Evolutionary conservation across 1,284 basidiomycete genomes (phyloP), one percentile per base, ranked within the genome.

Genomic region (Fistulina hepatica): DNA sequence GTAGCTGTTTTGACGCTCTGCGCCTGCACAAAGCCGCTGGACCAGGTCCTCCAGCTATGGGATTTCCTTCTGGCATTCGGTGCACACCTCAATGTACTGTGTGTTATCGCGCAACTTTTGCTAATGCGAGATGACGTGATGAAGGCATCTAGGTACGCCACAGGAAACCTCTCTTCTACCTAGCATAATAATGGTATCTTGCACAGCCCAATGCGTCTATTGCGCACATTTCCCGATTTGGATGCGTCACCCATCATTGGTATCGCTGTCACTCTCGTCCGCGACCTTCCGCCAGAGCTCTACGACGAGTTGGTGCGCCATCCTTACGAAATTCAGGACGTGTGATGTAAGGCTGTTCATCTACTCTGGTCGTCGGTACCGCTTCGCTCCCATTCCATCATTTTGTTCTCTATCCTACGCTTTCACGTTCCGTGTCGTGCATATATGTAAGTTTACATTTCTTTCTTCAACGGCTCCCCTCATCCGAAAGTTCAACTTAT

Each of bases 1-100:
- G 23, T 41, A 94, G 90, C 93, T 39, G 78, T 97, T 17, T 70
- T 98, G 44, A 98, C 94, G 0, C 64, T 97, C 20, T 97, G 92
- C 57, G 94, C 93, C 8, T 95, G 93, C 52, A 97, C 94, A 11
- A 93, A 93, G 2, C 94, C 94, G 0, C 67, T 98, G 2, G 84
- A 91, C 52, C 84, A 97, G 64, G 92, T 97, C 9, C 67, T 97
- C 12, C 81, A 82, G 49, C 65, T 98, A 34, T 98, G 94, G 94
- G 94, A 98, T 59, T 98, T 97, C 56, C 71, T 98, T 10, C 72
- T 97, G 21, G 90, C 93, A 2, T 97, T 93, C 52, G 94, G 94
- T 10, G 85, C 93, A 6, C 94, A 97, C 54, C 68, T 97, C 19
- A 97, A 97, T 54, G 81, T 98, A 8, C 69, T 97, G 11, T 97